Base-by-base conservation (phyloP, 352 stramenopile species). In the Globisporangium alternatum region DNA sequence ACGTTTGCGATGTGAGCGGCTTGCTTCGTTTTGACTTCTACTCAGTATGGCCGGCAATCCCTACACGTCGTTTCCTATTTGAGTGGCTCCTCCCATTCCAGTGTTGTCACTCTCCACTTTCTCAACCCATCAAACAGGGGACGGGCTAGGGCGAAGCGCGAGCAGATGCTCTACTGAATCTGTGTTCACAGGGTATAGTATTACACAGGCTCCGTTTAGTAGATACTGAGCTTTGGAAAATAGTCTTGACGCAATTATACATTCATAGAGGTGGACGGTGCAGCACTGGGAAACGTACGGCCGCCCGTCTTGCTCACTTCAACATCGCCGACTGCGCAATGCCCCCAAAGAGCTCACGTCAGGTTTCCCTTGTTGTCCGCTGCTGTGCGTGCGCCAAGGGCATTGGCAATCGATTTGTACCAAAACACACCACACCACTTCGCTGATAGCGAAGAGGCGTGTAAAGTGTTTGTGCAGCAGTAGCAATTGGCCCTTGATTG, bases 231-330 rank as follows among this genome's bases (percentile, higher is more conserved):
- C 15, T 43, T 17, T 39, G 56, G 8, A 8, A 25, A 25, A 28
- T 25, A 39, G 39, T 47, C 28, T 62, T 62, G 56, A 55, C 35
- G 41, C 41, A 62, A 62, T 45, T 62, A 62, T 55, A 19, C 30
- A 15, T 31, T 62, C 17, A 3, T 55, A n/a, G 56, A 62, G 56
- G 43, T 7, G 1, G 10, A 56, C n/a, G 21, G 17, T 56, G 51
- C 10, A 56, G 21, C 51, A 56, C 51, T 56, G 52, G 52, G 52
- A 58, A 30, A 12, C 0, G 0, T 17, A 1, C 8, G 41, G 28
- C 31, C 28, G 28, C n/a, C 10, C 12, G 49, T 6, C 19, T 56
- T 57, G 22, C n/a, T 58, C 33, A 31, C n/a, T 52, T 52, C 45
- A 52, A 52, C 45, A 52, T 52, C 45, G 21, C 19, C 43, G 45